A percentile compares a stretch with the other conserved stretches of the same genome.
Evolutionary conservation across 2,329 filamentous ascomycete species (phyloP).

Genomic region (Diaporthe velutina): DNA sequence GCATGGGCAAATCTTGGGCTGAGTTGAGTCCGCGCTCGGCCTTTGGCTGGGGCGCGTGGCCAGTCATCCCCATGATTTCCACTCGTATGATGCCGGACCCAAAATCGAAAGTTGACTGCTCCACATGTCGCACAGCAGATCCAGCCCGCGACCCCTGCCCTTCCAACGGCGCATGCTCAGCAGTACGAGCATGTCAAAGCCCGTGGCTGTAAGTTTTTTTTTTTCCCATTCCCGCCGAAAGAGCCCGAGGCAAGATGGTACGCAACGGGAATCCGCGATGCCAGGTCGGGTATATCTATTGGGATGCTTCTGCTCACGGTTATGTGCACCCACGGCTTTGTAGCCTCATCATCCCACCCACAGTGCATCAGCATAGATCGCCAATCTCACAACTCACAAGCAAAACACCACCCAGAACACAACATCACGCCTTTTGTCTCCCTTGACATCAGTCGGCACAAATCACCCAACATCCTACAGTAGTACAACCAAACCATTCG

Average conservation of each 20-base stretch:
- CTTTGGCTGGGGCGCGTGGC: slow-evolving; percentile 12
- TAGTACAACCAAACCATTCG: slow-evolving; percentile 27
- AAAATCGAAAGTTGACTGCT: slow-evolving; percentile 40
- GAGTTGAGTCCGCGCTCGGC: slow-evolving; percentile 26
- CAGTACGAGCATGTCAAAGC: slow-evolving; percentile 14
- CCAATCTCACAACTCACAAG: not conserved
- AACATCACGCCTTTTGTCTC: slow-evolving; percentile 33
- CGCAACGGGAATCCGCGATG: slow-evolving; percentile 17
- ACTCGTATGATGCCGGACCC: slow-evolving; percentile 39
- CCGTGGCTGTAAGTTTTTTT: not conserved
- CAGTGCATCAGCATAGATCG: slow-evolving; percentile 19
- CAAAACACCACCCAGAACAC: slow-evolving; percentile 9
- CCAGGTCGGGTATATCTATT: slow-evolving; percentile 40
- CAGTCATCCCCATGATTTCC: slow-evolving; percentile 17
- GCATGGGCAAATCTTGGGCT: not conserved
- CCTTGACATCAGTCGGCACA: slow-evolving; percentile 10
- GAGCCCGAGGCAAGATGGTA: slow-evolving; percentile 31
- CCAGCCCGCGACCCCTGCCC: slow-evolving; percentile 26
- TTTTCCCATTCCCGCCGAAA: slow-evolving; percentile 31
- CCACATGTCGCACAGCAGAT: slow-evolving; percentile 38
- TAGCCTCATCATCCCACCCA: slow-evolving; percentile 38
- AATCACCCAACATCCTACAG: slow-evolving; percentile 27
- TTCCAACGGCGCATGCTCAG: not conserved
- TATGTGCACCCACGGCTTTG: slow-evolving; percentile 13
- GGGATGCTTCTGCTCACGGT: slow-evolving; percentile 35